Percentiles rank a stretch among this genome's conserved stretches.
phyloP scores from a whole-genome alignment of 1,284 basidiomycete genomes.

The Malassezia yamatoensis region DNA sequence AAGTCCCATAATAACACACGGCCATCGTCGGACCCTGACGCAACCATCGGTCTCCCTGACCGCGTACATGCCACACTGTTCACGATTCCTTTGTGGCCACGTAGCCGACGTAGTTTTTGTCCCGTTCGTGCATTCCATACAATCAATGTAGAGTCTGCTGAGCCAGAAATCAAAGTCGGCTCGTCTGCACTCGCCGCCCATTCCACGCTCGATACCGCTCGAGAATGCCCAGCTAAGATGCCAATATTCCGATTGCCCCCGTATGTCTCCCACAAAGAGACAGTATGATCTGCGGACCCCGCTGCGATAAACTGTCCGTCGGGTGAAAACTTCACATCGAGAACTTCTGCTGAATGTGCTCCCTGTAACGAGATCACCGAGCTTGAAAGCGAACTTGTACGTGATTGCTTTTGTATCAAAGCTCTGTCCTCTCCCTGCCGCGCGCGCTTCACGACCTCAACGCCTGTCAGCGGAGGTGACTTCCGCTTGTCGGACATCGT shows the following conservation, averaged over 20 bases:
- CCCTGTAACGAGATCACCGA: slow-evolving; percentile 38
- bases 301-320: slow-evolving; percentile 39
- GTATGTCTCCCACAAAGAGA: slow-evolving; percentile 44
- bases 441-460: slow-evolving; percentile 34
- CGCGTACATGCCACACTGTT: slow-evolving; percentile 38
- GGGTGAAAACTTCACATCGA: slow-evolving; percentile 38
- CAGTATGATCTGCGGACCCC: slow-evolving; percentile 32
- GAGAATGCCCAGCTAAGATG: slow-evolving; percentile 36
- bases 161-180: slow-evolving; percentile 31
- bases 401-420: slow-evolving; percentile 28
- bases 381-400: slow-evolving; percentile 29
- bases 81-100: slow-evolving; percentile 40
- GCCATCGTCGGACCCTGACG: slow-evolving; percentile 42
- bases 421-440: slow-evolving; percentile 24
- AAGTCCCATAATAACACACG: slow-evolving; percentile 42
- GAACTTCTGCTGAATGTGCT: slow-evolving; percentile 37
- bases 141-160: slow-evolving; percentile 45
- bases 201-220: slow-evolving; percentile 36
- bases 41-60: slow-evolving; percentile 27
- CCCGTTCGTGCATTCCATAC: slow-evolving; percentile 34
- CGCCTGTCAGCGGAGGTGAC: slow-evolving; percentile 22
- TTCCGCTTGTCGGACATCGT: slow-evolving; percentile 42
- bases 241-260: slow-evolving; percentile 40
- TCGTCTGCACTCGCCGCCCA: slow-evolving; percentile 26
- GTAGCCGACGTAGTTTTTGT: slow-evolving; percentile 33